phyloP scores from a whole-genome alignment of 768 basidiomycete genomes.

The Mycena kentingensis region DNA sequence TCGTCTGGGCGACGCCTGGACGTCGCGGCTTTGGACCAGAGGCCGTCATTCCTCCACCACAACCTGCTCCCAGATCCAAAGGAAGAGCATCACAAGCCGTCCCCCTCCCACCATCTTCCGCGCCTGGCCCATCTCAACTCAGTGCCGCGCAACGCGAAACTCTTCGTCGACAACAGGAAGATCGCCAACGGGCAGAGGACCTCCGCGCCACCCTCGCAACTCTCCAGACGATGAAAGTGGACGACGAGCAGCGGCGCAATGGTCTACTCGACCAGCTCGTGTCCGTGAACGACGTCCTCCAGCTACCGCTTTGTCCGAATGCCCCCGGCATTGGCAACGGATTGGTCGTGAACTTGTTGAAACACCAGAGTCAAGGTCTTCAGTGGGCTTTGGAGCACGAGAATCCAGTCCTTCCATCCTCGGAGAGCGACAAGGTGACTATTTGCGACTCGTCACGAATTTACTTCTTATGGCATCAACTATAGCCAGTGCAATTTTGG shows the following conservation, averaged over 20 bases:
- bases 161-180: slow-evolving; percentile 49
- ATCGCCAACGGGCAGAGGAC: slow-evolving; percentile 62
- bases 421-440: slow-evolving; percentile 55
- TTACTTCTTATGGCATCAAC: background rate
- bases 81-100: background rate
- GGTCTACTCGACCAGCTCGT: slow-evolving; percentile 73
- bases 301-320: slow-evolving; percentile 66
- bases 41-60: too few species aligned
- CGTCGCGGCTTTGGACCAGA: slow-evolving; percentile 55
- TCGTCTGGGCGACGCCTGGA: slow-evolving; percentile 76
- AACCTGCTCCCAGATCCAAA: slow-evolving; percentile 14
- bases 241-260: slow-evolving; percentile 71
- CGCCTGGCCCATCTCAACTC: slow-evolving; percentile 1
- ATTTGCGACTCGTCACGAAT: background rate
- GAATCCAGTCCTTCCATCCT: slow-evolving; percentile 72
- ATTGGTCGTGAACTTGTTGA: slow-evolving; percentile 71
- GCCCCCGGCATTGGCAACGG: slow-evolving; percentile 74
- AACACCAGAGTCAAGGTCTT: slow-evolving; percentile 82
- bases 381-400: slow-evolving; percentile 86
- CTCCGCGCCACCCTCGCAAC: slow-evolving; percentile 62
- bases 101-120: slow-evolving; percentile 6
- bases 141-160: slow-evolving; percentile 45
- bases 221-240: slow-evolving; percentile 77
- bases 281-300: slow-evolving; percentile 67
- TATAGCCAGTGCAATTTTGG: slow-evolving; percentile 84